Base-by-base conservation (phyloP, 768 basidiomycete species). In the Mycena galopus region DNA sequence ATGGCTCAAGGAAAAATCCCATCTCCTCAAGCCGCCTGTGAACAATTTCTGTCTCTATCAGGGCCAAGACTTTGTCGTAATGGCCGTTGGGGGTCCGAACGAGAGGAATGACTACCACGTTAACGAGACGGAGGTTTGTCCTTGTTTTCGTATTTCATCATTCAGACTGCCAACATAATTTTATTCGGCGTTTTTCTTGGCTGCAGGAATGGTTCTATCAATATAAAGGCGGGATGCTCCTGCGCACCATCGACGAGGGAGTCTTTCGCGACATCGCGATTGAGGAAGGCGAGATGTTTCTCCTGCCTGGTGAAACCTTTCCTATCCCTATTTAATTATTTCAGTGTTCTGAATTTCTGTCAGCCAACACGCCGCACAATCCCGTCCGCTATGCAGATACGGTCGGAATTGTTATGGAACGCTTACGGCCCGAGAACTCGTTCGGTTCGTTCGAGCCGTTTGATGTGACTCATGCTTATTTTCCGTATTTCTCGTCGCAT, bases 1-100 rank as follows among this genome's bases (percentile, higher is more conserved):
- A 80, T 98, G 97, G 98, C 87, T 99, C 55, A 83, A 85, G 8
- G 90, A 95, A 77, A 98, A 98, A 76, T 82, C 84, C 23, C 89
- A 96, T 74, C 87, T 93, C 3, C 87, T 99, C 33, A 88, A 93
- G 79, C 97, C 97, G 3, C 97, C 97, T 0, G 95, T 99, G 55
- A 96, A 96, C 86, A 95, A 97, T 81, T 96, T 90, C 73, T 95
- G 94, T 79, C 79, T 95, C 66, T 95, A 93, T 81, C 87, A 89
- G 62, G 95, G 95, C 51, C 86, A 87, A 29, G 96, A 98, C 79
- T 97, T 94, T 78, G 89, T 94, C 47, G 91, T 97, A n/a, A 99
- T 99, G 97, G 95, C 89, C 6, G 91, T 99, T n/a, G 97, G 97
- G 11, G 97, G 97, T 0, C 97, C 97, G 0, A 99, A 99, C 79